Base-by-base conservation (phyloP, 306 rosid genomes). In the Sphenostylis stenocarpa region DNA sequence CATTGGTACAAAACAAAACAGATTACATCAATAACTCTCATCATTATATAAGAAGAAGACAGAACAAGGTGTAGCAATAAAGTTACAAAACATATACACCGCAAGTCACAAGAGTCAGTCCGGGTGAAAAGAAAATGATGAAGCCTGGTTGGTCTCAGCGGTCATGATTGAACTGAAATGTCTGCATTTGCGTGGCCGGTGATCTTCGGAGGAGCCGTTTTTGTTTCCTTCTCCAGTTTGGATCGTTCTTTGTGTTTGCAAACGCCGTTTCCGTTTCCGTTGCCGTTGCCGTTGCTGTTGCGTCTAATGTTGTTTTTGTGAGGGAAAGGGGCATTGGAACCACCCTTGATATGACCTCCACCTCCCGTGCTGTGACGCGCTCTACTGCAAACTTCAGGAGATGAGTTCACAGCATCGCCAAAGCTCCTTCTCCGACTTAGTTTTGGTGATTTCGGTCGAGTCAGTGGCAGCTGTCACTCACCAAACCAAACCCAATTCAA, bases 381-480 rank as follows among this genome's bases (percentile, higher is more conserved):
- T 76, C 93, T 91, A 4, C 78, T 61, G 63, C 93, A 87, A n/a
- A 64, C 81, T 85, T 90, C 55, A 7, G 24, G 85, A 60, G 87
- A 53, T 3, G 85, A 13, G 77, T 62, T 82, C 43, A 73, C 23
- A 36, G 87, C 86, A 65, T 93, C 99, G 0, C 98, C 85, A 19
- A 67, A 81, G 90, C 97, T 96, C 91, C 81, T 96, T 85, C 99
- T 91, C 82, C 99, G 87, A 28, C 73, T 79, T 19, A 91, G 86
- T 67, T 92, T 93, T 29, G 99, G 99, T 21, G 98, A 96, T 81
- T 85, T 89, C 0, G 99, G 98, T 28, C 89, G 84, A 39, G 99
- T 96, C 81, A 96, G 82, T 47, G 99, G 99, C 84, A 87, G 87
- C 99, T 96, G 93, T 52, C 38, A 86, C 36, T 41, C 34, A 86